A percentile compares a stretch with the other conserved stretches of the same genome.
phyloP scores from a whole-genome alignment of 2,329 filamentous ascomycete genomes.

The Fusarium phyllophilum region DNA sequence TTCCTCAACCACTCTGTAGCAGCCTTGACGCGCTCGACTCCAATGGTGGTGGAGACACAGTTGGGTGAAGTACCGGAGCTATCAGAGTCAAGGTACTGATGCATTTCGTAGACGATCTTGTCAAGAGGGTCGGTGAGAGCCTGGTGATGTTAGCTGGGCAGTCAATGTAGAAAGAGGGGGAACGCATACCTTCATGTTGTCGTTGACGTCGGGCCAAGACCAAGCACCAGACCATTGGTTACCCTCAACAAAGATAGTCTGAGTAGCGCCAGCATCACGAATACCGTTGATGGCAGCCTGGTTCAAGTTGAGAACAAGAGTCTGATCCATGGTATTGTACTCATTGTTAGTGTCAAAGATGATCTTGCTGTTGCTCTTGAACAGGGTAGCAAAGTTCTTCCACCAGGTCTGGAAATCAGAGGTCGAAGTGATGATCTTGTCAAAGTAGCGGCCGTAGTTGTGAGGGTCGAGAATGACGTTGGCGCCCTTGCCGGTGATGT shows the following conservation, averaged over 20 bases:
- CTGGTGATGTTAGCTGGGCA: not conserved
- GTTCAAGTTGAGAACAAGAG: constrained; percentile 68
- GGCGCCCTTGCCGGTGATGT: constrained; percentile 55
- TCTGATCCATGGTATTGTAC: constrained; percentile 70
- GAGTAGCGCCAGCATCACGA: constrained; percentile 67
- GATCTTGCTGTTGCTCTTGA: constrained; percentile 63
- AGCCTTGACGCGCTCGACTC: constrained; percentile 58
- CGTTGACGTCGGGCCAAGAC: constrained; percentile 54
- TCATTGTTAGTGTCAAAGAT: constrained; percentile 76
- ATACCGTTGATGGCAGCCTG: constrained; percentile 73
- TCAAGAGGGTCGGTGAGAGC: constrained; percentile 59
- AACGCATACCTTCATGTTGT: constrained; percentile 45
- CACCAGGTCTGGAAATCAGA: constrained; percentile 67
- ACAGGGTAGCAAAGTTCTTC: constrained; percentile 63
- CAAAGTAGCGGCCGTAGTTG: constrained; percentile 68
- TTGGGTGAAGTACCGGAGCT: constrained; percentile 59
- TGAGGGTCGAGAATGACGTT: constrained; percentile 69
- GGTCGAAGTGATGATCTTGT: constrained; percentile 63
- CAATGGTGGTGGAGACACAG: constrained; percentile 62
- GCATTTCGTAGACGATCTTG: constrained; percentile 68
- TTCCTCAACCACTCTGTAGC: constrained; percentile 65
- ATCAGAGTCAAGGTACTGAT: constrained; percentile 68
- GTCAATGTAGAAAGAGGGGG: not conserved
- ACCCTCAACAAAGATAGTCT: constrained; percentile 67
- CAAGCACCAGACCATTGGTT: constrained; percentile 66